Evolutionary conservation across 2,329 filamentous ascomycete genomes (phyloP), one percentile per base, ranked within the genome.

Genomic region (Coniochaeta sp.): DNA sequence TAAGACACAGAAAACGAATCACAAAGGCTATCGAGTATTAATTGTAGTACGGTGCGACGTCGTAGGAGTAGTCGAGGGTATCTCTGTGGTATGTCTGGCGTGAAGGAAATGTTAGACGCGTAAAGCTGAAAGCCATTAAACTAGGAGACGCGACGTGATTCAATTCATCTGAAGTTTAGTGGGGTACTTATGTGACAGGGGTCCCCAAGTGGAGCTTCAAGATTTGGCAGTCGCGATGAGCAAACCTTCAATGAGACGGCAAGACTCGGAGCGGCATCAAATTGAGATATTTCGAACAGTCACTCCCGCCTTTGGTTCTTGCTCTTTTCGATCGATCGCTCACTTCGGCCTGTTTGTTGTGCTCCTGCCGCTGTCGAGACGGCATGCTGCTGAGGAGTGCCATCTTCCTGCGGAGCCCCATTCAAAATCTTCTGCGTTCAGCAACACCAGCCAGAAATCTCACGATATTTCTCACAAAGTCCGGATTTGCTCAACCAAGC

Each of bases 81-180:
- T n/a, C n/a, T n/a, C n/a, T n/a, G n/a, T n/a, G n/a, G n/a, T 12
- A 14, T 33, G 8, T 5, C 31, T 33, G 5, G 10, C 10, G n/a
- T 12, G 30, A 30, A 51, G 40, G 30, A 27, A 32, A 42, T 40
- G n/a, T 14, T 14, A 53, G 52, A 57, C 56, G 56, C 56, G 53
- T 57, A n/a, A 30, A 46, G 40, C 27, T 45, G 16, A 48, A 53
- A 31, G 16, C 53, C 50, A 55, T 58, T 57, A 55, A 54, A 56
- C 40, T 51, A 32, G 51, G 20, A 50, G 54, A 54, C 47, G 52
- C 52, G 53, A 51, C 52, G 31, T 40, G 51, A 30, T 26, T 46
- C 32, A 28, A 20, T 30, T 27, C 38, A n/a, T 26, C 18, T 6
- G 6, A 6, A 42, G 4, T 42, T 42, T 42, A 26, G 38, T 32